Percentiles rank a stretch among this genome's conserved stretches.
Conservation (phyloP, 2,329 filamentous ascomycete genomes). For the Xylariaceae sp. region DNA sequence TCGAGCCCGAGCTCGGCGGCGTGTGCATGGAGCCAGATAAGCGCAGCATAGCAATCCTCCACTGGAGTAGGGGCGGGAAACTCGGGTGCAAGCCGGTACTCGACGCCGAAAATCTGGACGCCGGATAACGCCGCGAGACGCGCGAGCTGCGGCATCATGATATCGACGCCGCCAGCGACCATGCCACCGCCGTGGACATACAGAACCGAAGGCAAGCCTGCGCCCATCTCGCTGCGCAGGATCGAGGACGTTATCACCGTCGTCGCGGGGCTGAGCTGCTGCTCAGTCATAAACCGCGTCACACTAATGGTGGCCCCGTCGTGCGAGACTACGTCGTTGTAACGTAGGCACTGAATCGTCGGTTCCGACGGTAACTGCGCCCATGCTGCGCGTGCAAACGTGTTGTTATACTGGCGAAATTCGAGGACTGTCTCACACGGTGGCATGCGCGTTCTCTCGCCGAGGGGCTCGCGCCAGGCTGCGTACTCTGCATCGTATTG, state of each 20-base stretch:
- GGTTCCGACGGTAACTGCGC: slow-evolving; percentile 23
- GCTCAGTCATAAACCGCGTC: slow-evolving; percentile 28
- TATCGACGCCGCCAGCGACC: slow-evolving; percentile 41
- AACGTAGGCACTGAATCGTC: slow-evolving; percentile 19
- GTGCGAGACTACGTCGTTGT: slow-evolving; percentile 22
- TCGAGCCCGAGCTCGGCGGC: slow-evolving; percentile 45
- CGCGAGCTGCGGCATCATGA: slow-evolving; percentile 37
- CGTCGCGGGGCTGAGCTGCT: slow-evolving; percentile 20
- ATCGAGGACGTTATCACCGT: neutral
- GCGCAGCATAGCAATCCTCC: slow-evolving; percentile 47
- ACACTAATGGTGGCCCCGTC: slow-evolving; percentile 30
- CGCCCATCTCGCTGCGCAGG: slow-evolving; percentile 10
- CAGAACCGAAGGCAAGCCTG: slow-evolving; percentile 38
- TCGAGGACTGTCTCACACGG: slow-evolving; percentile 23
- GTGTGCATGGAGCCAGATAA: slow-evolving; percentile 38
- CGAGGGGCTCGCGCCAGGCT: slow-evolving; percentile 23
- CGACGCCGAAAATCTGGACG: slow-evolving; percentile 47
- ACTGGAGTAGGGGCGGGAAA: slow-evolving; percentile 45
- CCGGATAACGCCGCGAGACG: slow-evolving; percentile 39
- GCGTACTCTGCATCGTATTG: slow-evolving; percentile 30
- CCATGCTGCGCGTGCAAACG: slow-evolving; percentile 23
- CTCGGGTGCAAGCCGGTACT: slow-evolving; percentile 53
- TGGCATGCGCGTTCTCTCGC: slow-evolving; percentile 23
- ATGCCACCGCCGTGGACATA: slow-evolving; percentile 52
- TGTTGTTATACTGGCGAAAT: slow-evolving; percentile 28